Evolutionary conservation across 176 grass and related monocot species (phyloP).

Genomic region (Saccharum spontaneum): DNA sequence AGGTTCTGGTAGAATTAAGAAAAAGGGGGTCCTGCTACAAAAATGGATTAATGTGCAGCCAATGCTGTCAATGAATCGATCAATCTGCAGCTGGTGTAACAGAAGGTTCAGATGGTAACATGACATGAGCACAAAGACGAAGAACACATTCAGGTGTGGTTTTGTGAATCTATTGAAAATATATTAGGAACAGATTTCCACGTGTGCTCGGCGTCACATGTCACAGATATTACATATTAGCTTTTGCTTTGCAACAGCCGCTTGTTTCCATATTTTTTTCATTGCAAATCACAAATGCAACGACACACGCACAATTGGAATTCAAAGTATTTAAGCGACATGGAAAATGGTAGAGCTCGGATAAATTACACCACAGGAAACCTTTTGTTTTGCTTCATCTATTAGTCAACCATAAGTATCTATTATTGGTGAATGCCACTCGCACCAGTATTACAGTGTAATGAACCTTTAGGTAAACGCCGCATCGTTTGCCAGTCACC

Average conservation of each 20-base stretch:
- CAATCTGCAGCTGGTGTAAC: not conserved
- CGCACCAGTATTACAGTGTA: slow-evolving; percentile 2
- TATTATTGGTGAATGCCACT: not conserved
- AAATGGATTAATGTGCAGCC: not conserved
- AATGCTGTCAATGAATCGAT: not conserved
- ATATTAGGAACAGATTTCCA: not conserved
- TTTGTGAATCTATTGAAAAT: not conserved
- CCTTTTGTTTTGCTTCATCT: slow-evolving; percentile 21
- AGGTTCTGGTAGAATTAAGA: not conserved
- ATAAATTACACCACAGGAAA: not conserved
- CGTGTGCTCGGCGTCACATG: not conserved
- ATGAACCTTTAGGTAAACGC: not conserved
- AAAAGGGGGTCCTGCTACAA: not conserved
- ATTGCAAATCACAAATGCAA: not conserved
- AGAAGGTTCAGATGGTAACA: not conserved
- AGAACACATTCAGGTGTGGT: not conserved
- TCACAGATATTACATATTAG: not conserved
- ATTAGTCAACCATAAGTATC: not conserved
- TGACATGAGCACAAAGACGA: not conserved
- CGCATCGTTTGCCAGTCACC: not conserved
- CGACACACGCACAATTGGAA: not conserved
- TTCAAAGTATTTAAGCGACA: not conserved
- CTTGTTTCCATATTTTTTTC: not conserved
- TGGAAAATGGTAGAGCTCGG: not conserved
- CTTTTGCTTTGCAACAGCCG: not conserved